Base-by-base conservation (phyloP, 495 filamentous ascomycete species). In the Daldinia vernicosa region DNA sequence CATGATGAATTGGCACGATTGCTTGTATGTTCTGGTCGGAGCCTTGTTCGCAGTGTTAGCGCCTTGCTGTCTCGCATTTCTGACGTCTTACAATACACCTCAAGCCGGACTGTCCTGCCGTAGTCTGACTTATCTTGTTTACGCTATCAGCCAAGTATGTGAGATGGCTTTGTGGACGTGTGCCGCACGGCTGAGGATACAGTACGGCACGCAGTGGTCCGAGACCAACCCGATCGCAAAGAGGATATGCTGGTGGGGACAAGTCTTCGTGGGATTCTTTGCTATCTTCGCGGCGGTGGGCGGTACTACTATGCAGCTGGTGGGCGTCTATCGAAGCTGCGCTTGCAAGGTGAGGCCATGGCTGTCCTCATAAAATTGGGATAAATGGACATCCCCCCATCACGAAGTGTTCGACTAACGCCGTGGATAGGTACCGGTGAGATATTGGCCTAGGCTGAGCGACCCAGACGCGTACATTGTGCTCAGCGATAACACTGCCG, bases 41-140 rank as follows among this genome's bases (percentile, higher is more conserved):
- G 53, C 77, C 6, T 62, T 69, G 1, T 72, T 81, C n/a, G 62
- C 80, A 3, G 68, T 76, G 27, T 60, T 80, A 1, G 53, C 76
- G 22, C 82, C 82, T 4, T 81, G 77, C 50, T 40, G 67, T 24
- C 73, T 84, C 6, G 78, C 83, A 1, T 78, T 83, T n/a, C 63
- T 79, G 12, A 76, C 78, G 9, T 77, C 78, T n/a, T 83, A 78
- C 32, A 70, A 71, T 33, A 85, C 81, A 30, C 83, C 79, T 17
- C 69, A 76, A 19, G 58, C 74, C n/a, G 84, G 83, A 8, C 60
- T 83, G 1, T 77, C 78, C 2, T 86, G 84, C 32, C 74, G 84
- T 6, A 76, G 72, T 12, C 53, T 85, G 15, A 84, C 78, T 6
- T 80, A 83, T 33, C 55, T 82, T 1, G 59, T 83, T 11, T 86